Percentiles rank a stretch among this genome's conserved stretches.
Evolutionary conservation across 2,329 filamentous ascomycete genomes (phyloP).

Genomic region (Xylariales sp.): DNA sequence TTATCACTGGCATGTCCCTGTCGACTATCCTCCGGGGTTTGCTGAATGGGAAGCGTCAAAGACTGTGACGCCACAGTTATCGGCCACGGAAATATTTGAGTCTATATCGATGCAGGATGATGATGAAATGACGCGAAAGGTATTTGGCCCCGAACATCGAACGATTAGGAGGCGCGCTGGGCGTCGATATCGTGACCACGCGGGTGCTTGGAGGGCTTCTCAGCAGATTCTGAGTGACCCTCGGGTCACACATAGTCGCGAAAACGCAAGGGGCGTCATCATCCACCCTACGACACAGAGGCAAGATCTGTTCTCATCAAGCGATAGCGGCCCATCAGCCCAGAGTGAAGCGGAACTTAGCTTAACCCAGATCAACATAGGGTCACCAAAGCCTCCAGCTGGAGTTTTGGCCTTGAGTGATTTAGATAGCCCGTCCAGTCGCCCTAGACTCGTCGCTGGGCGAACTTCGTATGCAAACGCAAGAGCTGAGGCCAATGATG

Average conservation of each 20-base stretch:
- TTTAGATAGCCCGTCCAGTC: constrained; percentile 42
- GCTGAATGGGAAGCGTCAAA: constrained; percentile 43
- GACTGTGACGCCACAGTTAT: constrained; percentile 48
- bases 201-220: constrained; percentile 58
- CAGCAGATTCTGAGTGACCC: constrained; percentile 54
- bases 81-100: constrained; percentile 49
- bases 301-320: constrained; percentile 43
- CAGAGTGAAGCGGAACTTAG: constrained; percentile 57
- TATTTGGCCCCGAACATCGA: constrained; percentile 53
- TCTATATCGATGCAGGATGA: constrained; percentile 49
- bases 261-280: constrained; percentile 53
- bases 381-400: constrained; percentile 47
- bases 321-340: constrained; percentile 49
- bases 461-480: constrained; percentile 51
- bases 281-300: constrained; percentile 40
- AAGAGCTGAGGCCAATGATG: constrained; percentile 44
- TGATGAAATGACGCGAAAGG: constrained; percentile 44
- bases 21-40: constrained; percentile 50
- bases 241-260: constrained; percentile 56
- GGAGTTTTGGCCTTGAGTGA: constrained; percentile 47
- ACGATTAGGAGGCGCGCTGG: constrained; percentile 55
- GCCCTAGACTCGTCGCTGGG: constrained; percentile 49
- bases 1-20: constrained; percentile 54
- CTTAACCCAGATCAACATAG: constrained; percentile 56
- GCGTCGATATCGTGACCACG: constrained; percentile 57